These are phyloP conservation scores for Inga laurina DNA, from an alignment of 306 rosid genomes.

Conservation along the genomic window DNA sequence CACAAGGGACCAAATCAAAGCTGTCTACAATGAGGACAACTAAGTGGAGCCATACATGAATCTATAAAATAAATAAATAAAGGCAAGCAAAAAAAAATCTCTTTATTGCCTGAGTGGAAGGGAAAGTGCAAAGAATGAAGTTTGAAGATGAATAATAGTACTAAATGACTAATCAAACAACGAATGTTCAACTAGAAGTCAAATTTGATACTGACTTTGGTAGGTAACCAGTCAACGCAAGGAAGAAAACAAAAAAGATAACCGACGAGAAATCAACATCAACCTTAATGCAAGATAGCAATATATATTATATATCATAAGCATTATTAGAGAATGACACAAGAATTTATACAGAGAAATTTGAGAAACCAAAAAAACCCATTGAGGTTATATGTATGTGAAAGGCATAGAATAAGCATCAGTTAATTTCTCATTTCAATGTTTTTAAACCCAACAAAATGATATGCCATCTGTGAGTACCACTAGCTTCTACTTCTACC, in stretches of 20 bases:
- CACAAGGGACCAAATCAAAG: slow-evolving; percentile 27
- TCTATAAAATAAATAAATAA: neutral
- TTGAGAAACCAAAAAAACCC: neutral
- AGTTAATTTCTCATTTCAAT: neutral
- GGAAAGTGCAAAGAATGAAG: neutral
- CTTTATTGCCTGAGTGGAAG: slow-evolving; percentile 13
- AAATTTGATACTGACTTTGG: neutral
- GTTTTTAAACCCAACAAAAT: neutral
- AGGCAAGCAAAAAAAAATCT: neutral
- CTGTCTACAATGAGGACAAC: slow-evolving; percentile 28
- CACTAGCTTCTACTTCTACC: neutral
- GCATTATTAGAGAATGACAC: neutral
- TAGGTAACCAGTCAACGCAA: neutral
- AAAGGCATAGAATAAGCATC: neutral
- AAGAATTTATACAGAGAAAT: neutral
- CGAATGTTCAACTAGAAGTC: neutral
- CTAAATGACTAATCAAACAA: neutral
- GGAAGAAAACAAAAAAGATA: neutral
- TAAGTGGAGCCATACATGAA: slow-evolving; percentile 31
- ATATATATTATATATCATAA: neutral
- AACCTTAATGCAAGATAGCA: neutral
- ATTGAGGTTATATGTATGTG: neutral
- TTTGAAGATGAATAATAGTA: neutral
- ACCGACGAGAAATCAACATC: neutral
- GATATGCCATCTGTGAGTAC: neutral